These are phyloP conservation scores for Phialophora chinensis DNA, from an alignment of 2,329 filamentous ascomycete species.

Conservation along the genomic window DNA sequence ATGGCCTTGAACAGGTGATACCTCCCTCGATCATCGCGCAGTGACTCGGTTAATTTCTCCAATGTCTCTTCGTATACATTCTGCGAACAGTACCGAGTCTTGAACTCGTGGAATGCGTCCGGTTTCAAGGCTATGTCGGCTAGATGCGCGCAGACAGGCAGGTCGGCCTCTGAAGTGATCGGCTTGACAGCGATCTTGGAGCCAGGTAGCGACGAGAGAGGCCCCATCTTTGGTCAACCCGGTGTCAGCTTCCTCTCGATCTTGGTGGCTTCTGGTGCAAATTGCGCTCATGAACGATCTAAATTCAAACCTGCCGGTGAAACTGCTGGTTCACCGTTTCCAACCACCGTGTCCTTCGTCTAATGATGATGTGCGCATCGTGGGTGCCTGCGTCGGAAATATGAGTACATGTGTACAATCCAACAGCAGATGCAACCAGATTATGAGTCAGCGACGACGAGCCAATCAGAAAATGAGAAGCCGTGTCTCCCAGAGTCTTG, in stretches of 20 bases:
- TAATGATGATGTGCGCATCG: background rate
- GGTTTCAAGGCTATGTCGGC: conserved; percentile 25
- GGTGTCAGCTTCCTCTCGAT: background rate
- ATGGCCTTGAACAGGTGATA: conserved; percentile 34
- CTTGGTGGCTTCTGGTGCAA: background rate
- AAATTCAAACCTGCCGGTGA: background rate
- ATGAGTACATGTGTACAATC: background rate
- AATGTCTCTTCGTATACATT: conserved; percentile 26
- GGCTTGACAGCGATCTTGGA: conserved; percentile 24
- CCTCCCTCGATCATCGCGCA: conserved; percentile 18
- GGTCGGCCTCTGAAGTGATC: conserved; percentile 30
- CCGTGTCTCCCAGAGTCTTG: background rate
- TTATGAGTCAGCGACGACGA: background rate
- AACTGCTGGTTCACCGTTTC: background rate
- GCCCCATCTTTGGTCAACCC: background rate
- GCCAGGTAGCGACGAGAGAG: background rate
- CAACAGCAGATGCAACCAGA: background rate
- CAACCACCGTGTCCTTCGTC: background rate
- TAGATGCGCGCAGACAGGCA: conserved; percentile 28
- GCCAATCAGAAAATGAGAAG: background rate
- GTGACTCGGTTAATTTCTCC: conserved; percentile 26
- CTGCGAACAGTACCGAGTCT: conserved; percentile 18
- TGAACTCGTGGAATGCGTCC: conserved; percentile 30
- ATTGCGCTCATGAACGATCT: background rate
- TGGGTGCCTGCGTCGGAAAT: background rate